phyloP scores from a whole-genome alignment of 176 grass and related monocot genomes.

The Canna indica region DNA sequence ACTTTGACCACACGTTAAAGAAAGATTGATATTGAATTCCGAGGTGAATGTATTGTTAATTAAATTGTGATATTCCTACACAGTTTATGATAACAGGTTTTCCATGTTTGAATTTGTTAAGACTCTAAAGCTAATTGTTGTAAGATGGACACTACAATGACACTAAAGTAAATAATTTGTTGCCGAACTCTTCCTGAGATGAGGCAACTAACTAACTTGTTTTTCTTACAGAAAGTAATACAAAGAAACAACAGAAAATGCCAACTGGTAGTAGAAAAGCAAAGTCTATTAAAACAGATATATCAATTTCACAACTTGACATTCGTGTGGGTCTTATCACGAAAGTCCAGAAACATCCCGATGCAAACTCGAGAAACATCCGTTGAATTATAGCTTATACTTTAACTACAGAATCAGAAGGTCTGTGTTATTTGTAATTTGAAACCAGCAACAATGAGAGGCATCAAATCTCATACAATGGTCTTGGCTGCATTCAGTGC shows the following conservation, averaged over 20 bases:
- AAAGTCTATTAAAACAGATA: slow-evolving; percentile 41
- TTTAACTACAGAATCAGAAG: slow-evolving; percentile 43
- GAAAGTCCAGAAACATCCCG: slow-evolving; percentile 81
- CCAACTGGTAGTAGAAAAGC: slow-evolving; percentile 47
- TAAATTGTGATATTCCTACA: no score
- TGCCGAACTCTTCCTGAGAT: no score
- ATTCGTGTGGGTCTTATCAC: slow-evolving; percentile 79
- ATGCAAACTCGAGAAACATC: slow-evolving; percentile 74
- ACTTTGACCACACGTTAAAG: no score
- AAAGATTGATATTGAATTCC: no score
- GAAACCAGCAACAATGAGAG: slow-evolving; percentile 82
- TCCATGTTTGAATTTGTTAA: not conserved
- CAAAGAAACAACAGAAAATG: slow-evolving; percentile 42
- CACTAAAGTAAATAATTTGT: not conserved
- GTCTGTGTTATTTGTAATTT: slow-evolving; percentile 89
- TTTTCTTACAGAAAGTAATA: slow-evolving; percentile 36
- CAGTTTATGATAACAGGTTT: no score
- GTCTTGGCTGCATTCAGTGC: slow-evolving; percentile 83
- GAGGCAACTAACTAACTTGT: not conserved
- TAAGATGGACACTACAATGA: not conserved
- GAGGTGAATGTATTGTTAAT: no score
- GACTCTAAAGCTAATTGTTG: not conserved
- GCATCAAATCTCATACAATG: slow-evolving; percentile 88
- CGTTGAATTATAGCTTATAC: not conserved
- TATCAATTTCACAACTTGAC: slow-evolving; percentile 65